These are phyloP conservation scores for Torulaspora globosa DNA, from an alignment of 1,139 yeast species.

Conservation along the genomic window DNA sequence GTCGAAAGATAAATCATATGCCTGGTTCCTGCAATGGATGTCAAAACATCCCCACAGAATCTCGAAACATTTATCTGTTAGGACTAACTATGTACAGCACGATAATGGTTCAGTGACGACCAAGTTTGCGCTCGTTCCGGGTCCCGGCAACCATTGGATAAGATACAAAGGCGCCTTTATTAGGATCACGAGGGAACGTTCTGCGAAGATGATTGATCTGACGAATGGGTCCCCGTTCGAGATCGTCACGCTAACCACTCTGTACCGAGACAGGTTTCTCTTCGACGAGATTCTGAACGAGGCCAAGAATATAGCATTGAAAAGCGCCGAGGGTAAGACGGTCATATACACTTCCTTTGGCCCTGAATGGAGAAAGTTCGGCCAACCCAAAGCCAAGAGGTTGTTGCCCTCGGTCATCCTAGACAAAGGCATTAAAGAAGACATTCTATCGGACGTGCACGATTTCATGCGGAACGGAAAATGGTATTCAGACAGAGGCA, in stretches of 20 bases:
- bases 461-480: conserved; percentile 76
- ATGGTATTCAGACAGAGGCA: conserved; percentile 95
- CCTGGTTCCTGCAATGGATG: conserved; percentile 98
- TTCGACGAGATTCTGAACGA: conserved; percentile 73
- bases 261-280: conserved; percentile 72
- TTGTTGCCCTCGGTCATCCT: conserved; percentile 79
- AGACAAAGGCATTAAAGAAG: conserved; percentile 67
- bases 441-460: conserved; percentile 62
- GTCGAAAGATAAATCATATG: conserved; percentile 85
- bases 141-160: conserved; percentile 91
- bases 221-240: conserved; percentile 93
- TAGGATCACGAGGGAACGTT: conserved; percentile 83
- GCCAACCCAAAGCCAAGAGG: conserved; percentile 89
- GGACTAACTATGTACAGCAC: conserved; percentile 81
- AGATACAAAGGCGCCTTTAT: conserved; percentile 84
- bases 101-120: conserved; percentile 90
- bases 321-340: conserved; percentile 86
- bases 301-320: conserved; percentile 79
- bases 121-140: conserved; percentile 90
- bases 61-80: conserved; percentile 85
- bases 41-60: conserved; percentile 67
- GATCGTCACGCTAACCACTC: conserved; percentile 85
- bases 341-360: conserved; percentile 94
- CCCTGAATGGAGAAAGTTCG: conserved; percentile 98
- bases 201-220: conserved; percentile 84